A percentile compares a stretch with the other conserved stretches of the same genome.
phyloP scores from a whole-genome alignment of 768 basidiomycete species.

The Pleurotus djamor region DNA sequence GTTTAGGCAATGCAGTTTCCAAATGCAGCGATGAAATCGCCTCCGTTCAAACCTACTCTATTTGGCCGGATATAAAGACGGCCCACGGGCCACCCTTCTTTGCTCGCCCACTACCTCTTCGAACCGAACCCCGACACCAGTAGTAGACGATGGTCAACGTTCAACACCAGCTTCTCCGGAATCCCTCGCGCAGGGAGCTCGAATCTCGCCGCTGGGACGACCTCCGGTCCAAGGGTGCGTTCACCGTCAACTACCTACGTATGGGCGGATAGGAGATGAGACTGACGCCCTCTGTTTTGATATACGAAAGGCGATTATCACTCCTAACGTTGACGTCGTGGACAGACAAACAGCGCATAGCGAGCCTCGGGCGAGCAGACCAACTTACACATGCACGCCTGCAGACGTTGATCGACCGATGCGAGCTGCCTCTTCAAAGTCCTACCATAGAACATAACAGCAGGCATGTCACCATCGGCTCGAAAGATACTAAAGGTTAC shows the following conservation, averaged over 20 bases:
- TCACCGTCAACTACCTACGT: not conserved
- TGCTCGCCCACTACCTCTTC: too few relatives aligned
- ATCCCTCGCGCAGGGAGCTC: constrained; percentile 1
- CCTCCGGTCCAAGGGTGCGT: not conserved
- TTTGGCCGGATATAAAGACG: too few relatives aligned
- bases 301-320: constrained; percentile 1
- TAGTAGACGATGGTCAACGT: too few relatives aligned
- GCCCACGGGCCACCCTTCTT: too few relatives aligned
- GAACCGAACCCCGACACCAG: too few relatives aligned
- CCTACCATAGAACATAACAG: not conserved
- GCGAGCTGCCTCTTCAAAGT: not conserved
- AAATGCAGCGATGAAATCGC: too few relatives aligned
- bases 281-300: too few relatives aligned
- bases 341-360: not conserved
- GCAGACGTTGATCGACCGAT: not conserved
- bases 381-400: not conserved
- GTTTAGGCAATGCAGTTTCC: too few relatives aligned
- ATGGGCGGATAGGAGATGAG: too few relatives aligned
- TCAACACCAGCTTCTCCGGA: constrained; percentile 1
- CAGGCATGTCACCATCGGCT: not conserved
- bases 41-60: too few relatives aligned
- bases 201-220: not conserved
- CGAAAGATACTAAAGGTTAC: not conserved
- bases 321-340: too few relatives aligned
- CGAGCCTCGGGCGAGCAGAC: not conserved